Conservation (phyloP, 2,329 filamentous ascomycete genomes). For the Stylonectria norvegica region DNA sequence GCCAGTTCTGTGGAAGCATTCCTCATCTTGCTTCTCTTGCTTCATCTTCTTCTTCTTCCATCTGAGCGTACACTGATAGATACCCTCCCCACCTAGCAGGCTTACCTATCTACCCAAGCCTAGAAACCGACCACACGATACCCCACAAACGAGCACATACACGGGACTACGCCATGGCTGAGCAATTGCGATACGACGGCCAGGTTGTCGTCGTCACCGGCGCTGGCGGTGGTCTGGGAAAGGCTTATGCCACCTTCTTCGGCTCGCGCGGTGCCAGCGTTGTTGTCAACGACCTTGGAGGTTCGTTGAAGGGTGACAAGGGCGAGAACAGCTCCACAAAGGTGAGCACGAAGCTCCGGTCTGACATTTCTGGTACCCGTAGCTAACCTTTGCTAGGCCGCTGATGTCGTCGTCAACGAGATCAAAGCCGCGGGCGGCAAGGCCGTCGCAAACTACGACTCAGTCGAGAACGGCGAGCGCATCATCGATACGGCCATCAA, state of each 20-base stretch:
- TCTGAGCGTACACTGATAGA: not conserved
- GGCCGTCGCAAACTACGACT: slow-evolving; percentile 96
- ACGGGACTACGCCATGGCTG: slow-evolving; percentile 49
- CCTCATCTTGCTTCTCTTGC: slow-evolving; percentile 2
- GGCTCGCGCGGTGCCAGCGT: slow-evolving; percentile 87
- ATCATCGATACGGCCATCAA: slow-evolving; percentile 89
- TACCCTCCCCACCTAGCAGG: too few species aligned
- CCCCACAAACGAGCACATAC: too few species aligned
- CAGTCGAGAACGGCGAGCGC: slow-evolving; percentile 85
- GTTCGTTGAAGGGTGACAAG: slow-evolving; percentile 91
- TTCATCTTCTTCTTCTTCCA: slow-evolving; percentile 5
- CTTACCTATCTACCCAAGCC: too few species aligned
- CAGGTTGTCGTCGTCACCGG: slow-evolving; percentile 82
- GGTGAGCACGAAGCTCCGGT: slow-evolving; percentile 48
- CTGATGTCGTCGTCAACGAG: slow-evolving; percentile 78
- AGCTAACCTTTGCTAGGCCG: slow-evolving; percentile 53
- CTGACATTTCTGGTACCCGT: not conserved
- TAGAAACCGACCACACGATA: too few species aligned
- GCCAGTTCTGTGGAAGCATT: not conserved
- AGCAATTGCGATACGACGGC: slow-evolving; percentile 74
- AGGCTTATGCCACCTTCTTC: slow-evolving; percentile 85
- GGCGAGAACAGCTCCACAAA: slow-evolving; percentile 85
- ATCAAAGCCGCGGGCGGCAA: slow-evolving; percentile 88
- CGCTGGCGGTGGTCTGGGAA: slow-evolving; percentile 75
- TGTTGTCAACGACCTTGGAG: slow-evolving; percentile 95